Percentiles rank a stretch among this genome's conserved stretches.
phyloP scores from a whole-genome alignment of 371 early-diverging fungal genomes.

The Blakeslea trispora region DNA sequence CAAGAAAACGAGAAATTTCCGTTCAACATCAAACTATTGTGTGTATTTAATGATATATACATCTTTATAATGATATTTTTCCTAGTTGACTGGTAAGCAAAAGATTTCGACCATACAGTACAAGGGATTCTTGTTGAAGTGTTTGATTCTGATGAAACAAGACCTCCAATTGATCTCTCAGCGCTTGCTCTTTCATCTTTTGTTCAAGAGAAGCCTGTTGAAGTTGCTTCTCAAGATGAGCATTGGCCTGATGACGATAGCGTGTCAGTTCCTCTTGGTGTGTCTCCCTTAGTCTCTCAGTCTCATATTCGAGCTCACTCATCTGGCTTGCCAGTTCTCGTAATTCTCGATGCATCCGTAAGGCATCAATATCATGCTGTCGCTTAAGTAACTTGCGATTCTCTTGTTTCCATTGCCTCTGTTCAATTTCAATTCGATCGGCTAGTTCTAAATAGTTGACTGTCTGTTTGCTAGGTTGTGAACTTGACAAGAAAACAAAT shows the following conservation, averaged over 20 bases:
- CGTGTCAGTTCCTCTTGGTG: slow-evolving; percentile 9
- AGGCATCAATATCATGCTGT: slow-evolving; percentile 10
- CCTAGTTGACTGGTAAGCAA: slow-evolving; percentile 15
- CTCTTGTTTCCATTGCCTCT: slow-evolving; percentile 11
- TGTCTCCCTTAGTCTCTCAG: slow-evolving; percentile 3
- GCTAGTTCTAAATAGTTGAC: slow-evolving; percentile 5
- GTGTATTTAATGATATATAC: no score
- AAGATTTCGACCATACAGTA: slow-evolving; percentile 20
- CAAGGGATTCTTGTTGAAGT: slow-evolving; percentile 12
- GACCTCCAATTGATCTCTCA: slow-evolving; percentile 5
- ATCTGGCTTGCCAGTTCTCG: slow-evolving; percentile 16
- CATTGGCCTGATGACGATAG: background rate
- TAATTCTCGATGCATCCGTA: slow-evolving; percentile 20
- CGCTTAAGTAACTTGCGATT: slow-evolving; percentile 9
- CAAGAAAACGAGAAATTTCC: slow-evolving; percentile 13
- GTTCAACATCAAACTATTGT: no score
- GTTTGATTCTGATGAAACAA: slow-evolving; percentile 21
- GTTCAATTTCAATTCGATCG: slow-evolving; percentile 16
- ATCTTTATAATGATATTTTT: slow-evolving; percentile 12
- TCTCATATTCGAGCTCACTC: slow-evolving; percentile 25
- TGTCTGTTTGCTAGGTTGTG: background rate
- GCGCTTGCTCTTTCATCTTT: slow-evolving; percentile 4
- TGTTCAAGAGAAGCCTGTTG: background rate
- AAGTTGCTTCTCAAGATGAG: slow-evolving; percentile 8
- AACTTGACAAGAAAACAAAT: slow-evolving; percentile 4